Percentiles rank a stretch among this genome's conserved stretches.
Evolutionary conservation across 2,329 filamentous ascomycete genomes (phyloP).

Genomic region (Scedosporium apiospermum): DNA sequence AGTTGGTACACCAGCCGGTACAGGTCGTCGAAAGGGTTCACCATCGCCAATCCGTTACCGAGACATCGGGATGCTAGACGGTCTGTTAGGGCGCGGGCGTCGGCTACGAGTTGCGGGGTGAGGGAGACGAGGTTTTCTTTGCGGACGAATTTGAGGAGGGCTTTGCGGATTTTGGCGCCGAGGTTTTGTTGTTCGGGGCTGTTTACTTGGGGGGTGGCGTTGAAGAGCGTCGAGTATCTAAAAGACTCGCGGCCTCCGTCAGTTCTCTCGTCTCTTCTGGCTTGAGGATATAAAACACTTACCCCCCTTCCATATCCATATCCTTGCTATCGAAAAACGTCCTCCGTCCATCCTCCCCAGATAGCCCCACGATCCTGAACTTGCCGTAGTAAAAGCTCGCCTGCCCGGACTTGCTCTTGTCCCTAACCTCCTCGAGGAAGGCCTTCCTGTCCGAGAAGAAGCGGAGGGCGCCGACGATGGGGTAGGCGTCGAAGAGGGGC

Average conservation of each 20-base stretch:
- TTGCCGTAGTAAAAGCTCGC: slow-evolving; percentile 40
- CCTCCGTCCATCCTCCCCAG: slow-evolving; percentile 29
- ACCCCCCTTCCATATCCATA: slow-evolving; percentile 34
- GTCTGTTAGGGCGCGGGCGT: slow-evolving; percentile 28
- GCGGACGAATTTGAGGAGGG: slow-evolving; percentile 24
- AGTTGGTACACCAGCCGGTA: slow-evolving; percentile 44
- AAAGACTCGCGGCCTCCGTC: background rate
- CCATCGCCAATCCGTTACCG: slow-evolving; percentile 19
- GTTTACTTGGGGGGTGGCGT: slow-evolving; percentile 16
- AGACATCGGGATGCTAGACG: slow-evolving; percentile 20
- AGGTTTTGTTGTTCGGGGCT: slow-evolving; percentile 13
- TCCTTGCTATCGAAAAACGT: slow-evolving; percentile 34
- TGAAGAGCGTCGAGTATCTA: slow-evolving; percentile 21
- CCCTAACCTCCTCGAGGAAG: slow-evolving; percentile 27
- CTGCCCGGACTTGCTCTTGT: slow-evolving; percentile 25
- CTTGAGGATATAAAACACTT: no score
- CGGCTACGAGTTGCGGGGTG: slow-evolving; percentile 28
- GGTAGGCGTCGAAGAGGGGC: slow-evolving; percentile 2
- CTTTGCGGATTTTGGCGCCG: slow-evolving; percentile 15
- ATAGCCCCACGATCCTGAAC: slow-evolving; percentile 32
- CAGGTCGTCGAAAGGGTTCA: slow-evolving; percentile 44
- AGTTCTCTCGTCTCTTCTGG: background rate
- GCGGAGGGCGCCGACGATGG: slow-evolving; percentile 1
- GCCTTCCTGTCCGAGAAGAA: slow-evolving; percentile 35
- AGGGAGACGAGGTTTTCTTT: slow-evolving; percentile 25